phyloP scores from a whole-genome alignment of 345 rosid genomes.

The Toxicodendron radicans region DNA sequence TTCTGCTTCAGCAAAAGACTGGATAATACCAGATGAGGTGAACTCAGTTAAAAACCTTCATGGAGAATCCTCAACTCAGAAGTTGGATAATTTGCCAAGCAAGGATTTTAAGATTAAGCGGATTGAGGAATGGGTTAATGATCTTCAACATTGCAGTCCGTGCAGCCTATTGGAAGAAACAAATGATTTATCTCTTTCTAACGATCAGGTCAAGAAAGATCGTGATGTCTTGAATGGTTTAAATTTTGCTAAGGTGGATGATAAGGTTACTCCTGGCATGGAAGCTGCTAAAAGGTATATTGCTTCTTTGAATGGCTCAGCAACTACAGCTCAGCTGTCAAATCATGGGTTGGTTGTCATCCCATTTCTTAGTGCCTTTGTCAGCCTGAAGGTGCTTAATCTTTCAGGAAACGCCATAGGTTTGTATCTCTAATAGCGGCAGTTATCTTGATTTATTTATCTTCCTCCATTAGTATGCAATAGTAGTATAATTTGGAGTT shows the following conservation, averaged over 20 bases:
- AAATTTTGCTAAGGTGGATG: conserved; percentile 48
- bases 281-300: conserved; percentile 83
- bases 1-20: conserved; percentile 60
- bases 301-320: conserved; percentile 60
- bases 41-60: conserved; percentile 33
- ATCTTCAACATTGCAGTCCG: conserved; percentile 64
- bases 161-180: conserved; percentile 54
- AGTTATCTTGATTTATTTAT: not conserved
- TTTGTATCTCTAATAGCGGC: conserved; percentile 26
- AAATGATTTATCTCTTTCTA: conserved; percentile 35
- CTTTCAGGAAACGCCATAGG: conserved; percentile 91
- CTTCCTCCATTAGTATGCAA: not conserved
- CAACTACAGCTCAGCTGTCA: conserved; percentile 76
- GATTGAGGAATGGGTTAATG: conserved; percentile 81
- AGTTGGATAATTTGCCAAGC: conserved; percentile 43
- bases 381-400: conserved; percentile 75
- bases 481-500: not conserved
- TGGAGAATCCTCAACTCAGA: conserved; percentile 44
- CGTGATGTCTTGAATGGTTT: conserved; percentile 29
- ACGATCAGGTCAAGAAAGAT: conserved; percentile 37
- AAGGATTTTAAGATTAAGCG: conserved; percentile 76
- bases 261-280: conserved; percentile 56
- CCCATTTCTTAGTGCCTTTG: conserved; percentile 80
- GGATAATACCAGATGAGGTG: conserved; percentile 72
- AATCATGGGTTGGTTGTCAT: conserved; percentile 69